Evolutionary conservation across 2,329 filamentous ascomycete genomes (phyloP).

Genomic region (Calonectria pteridis): DNA sequence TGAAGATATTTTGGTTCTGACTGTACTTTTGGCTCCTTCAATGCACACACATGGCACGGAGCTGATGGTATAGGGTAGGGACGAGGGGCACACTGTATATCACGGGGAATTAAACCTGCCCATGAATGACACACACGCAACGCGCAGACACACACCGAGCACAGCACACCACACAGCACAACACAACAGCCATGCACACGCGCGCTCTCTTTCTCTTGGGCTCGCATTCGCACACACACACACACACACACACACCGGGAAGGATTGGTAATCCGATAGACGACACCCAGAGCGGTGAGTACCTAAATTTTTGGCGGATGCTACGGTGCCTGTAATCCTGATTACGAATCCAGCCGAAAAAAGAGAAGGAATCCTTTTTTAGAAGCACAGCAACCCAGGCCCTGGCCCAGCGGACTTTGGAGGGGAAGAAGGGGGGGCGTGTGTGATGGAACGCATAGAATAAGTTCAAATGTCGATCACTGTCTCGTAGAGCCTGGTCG

Average conservation of each 20-base stretch:
- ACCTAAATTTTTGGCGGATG: not conserved
- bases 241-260: not conserved
- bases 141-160: not conserved
- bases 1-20: constrained; percentile 29
- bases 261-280: constrained; percentile 12
- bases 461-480: not conserved
- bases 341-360: constrained; percentile 19
- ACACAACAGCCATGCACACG: not conserved
- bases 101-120: not conserved
- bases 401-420: not conserved
- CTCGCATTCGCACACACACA: not conserved
- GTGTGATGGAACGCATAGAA: not conserved
- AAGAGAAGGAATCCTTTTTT: constrained; percentile 14
- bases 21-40: constrained; percentile 2
- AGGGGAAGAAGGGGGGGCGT: not conserved
- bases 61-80: not conserved
- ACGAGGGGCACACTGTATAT: not conserved
- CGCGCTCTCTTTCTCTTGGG: not conserved
- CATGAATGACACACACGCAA: not conserved
- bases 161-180: not conserved
- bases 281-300: not conserved
- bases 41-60: not conserved
- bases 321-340: constrained; percentile 13
- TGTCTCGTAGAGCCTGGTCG: not conserved
- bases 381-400: not conserved